These are phyloP conservation scores for Austroboletus festivus DNA, from an alignment of 768 basidiomycete species.

Conservation along the genomic window DNA sequence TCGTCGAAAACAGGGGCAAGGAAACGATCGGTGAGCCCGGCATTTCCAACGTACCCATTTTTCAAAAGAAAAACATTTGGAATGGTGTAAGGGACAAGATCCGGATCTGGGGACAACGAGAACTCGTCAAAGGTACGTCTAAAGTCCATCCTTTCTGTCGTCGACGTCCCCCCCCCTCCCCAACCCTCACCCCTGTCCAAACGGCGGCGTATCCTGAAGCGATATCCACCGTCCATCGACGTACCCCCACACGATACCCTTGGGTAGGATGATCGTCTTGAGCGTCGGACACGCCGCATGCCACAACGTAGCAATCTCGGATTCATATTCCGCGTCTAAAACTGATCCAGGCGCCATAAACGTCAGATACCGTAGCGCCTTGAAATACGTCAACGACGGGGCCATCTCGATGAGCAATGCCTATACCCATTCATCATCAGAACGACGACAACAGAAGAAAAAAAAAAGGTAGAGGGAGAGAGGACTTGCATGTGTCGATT, in stretches of 20 bases:
- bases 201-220: slow-evolving; percentile 11
- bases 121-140: too few species aligned
- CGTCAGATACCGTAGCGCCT: slow-evolving; percentile 47
- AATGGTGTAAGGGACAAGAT: too few species aligned
- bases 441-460: slow-evolving; percentile 36
- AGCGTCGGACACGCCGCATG: slow-evolving; percentile 57
- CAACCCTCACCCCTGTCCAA: too few species aligned
- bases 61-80: too few species aligned
- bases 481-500: slow-evolving; percentile 44
- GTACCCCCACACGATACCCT: slow-evolving; percentile 59
- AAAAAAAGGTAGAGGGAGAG: background rate
- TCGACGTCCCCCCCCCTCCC: too few species aligned
- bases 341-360: slow-evolving; percentile 48
- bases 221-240: slow-evolving; percentile 24
- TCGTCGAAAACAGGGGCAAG: too few species aligned
- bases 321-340: slow-evolving; percentile 43
- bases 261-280: slow-evolving; percentile 60
- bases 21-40: too few species aligned
- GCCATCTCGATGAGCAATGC: slow-evolving; percentile 40
- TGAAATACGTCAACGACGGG: slow-evolving; percentile 41
- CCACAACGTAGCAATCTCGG: slow-evolving; percentile 53
- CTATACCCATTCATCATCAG: too few species aligned
- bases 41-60: too few species aligned
- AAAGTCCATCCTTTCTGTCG: too few species aligned
- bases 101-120: too few species aligned